Conservation (phyloP, 1,139 yeast genomes). For the Trichomonascaceae sp. region DNA sequence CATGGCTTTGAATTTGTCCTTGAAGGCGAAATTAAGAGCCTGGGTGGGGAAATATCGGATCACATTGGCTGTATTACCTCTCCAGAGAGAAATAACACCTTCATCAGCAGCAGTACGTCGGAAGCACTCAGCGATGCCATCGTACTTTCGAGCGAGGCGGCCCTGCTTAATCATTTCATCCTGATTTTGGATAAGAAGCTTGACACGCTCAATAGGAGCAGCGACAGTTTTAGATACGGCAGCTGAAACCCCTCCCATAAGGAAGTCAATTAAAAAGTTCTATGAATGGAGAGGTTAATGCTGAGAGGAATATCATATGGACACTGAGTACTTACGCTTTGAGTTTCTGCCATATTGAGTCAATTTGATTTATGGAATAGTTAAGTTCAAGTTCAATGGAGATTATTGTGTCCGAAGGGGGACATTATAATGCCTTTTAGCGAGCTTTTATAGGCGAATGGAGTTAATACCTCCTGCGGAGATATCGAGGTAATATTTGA, state of each 20-base stretch:
- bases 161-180: conserved; percentile 82
- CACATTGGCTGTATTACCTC: conserved; percentile 82
- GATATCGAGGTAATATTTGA: too few relatives aligned
- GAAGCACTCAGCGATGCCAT: conserved; percentile 68
- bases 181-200: conserved; percentile 75
- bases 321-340: neutral
- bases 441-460: neutral
- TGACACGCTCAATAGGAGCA: conserved; percentile 80
- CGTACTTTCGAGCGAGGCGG: conserved; percentile 59
- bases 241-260: conserved; percentile 83
- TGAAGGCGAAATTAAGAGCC: conserved; percentile 80
- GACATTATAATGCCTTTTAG: neutral
- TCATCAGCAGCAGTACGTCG: conserved; percentile 65
- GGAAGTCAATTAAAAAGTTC: conserved; percentile 49
- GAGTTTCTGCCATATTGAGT: neutral
- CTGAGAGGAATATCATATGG: too few relatives aligned
- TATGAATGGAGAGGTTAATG: neutral
- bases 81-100: conserved; percentile 69
- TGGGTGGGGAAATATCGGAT: conserved; percentile 83
- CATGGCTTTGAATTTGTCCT: conserved; percentile 73
- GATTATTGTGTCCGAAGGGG: neutral
- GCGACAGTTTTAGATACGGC: conserved; percentile 82
- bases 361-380: neutral
- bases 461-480: neutral
- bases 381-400: neutral